Conservation (phyloP, 495 filamentous ascomycete species). For the Trichoderma reesei region DNA sequence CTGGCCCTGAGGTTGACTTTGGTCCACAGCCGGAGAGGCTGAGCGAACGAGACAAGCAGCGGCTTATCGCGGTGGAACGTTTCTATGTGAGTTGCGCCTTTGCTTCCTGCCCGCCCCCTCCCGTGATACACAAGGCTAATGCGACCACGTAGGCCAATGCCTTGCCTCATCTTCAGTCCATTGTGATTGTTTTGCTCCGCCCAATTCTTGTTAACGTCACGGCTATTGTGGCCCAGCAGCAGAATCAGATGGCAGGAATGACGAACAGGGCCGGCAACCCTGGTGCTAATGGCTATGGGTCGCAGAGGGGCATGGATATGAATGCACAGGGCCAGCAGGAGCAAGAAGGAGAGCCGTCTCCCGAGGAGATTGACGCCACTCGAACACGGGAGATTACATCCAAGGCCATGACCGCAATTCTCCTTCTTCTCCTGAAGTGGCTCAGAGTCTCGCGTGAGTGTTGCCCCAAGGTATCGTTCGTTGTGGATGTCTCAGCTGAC, state of each 20-base stretch:
- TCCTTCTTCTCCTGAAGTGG: conserved; percentile 87
- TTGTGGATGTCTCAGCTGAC: conserved; percentile 20
- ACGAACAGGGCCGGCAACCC: conserved; percentile 19
- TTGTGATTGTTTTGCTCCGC: conserved; percentile 90
- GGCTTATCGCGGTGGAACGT: conserved; percentile 62
- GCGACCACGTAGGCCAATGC: conserved; percentile 46
- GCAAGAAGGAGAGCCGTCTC: conserved; percentile 26
- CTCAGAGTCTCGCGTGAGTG: conserved; percentile 85
- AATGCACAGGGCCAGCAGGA: conserved; percentile 24
- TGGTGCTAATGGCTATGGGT: conserved; percentile 26
- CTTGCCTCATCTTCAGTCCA: conserved; percentile 77
- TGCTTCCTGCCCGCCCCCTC: not conserved
- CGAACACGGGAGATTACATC: conserved; percentile 75
- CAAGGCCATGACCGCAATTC: conserved; percentile 80
- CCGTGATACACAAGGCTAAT: conserved; percentile 12
- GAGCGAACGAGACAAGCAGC: conserved; percentile 46
- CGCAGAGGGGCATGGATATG: conserved; percentile 8
- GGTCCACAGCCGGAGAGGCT: conserved; percentile 40
- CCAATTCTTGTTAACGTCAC: conserved; percentile 75
- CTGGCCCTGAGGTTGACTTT: conserved; percentile 32
- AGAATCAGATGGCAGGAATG: conserved; percentile 22
- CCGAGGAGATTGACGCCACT: conserved; percentile 70
- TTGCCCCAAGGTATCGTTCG: not conserved
- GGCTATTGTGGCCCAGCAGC: conserved; percentile 34
- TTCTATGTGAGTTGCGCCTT: conserved; percentile 65